phyloP scores from a whole-genome alignment of 2,329 filamentous ascomycete genomes.

The Gaeumannomyces sp. region DNA sequence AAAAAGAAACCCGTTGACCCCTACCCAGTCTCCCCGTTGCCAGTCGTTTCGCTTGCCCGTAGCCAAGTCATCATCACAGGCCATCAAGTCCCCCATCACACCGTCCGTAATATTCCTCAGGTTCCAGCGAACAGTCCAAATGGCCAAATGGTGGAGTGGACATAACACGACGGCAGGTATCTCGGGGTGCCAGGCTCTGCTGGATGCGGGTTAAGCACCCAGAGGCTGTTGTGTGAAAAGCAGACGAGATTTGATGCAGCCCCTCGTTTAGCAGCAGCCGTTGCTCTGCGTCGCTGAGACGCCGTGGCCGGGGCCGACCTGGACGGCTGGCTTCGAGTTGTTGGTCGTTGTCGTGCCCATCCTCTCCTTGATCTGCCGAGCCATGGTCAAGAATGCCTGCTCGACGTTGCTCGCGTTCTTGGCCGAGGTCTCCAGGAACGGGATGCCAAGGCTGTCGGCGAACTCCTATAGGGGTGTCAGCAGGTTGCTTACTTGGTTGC shows the following conservation, averaged over 20 bases:
- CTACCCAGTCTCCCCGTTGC: not conserved
- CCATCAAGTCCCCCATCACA: not conserved
- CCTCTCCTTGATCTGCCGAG: slow-evolving; percentile 98
- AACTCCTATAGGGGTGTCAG: slow-evolving; percentile 63
- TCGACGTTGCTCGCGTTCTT: slow-evolving; percentile 99
- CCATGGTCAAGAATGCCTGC: slow-evolving; percentile 99
- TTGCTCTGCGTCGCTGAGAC: slow-evolving; percentile 53
- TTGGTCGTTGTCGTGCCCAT: slow-evolving; percentile 94
- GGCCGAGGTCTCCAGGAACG: slow-evolving; percentile 98
- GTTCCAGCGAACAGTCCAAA: not conserved
- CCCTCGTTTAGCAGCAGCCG: slow-evolving; percentile 27
- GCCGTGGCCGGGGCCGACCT: slow-evolving; percentile 90
- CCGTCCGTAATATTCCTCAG: not conserved
- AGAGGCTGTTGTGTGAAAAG: not conserved
- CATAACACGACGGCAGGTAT: not conserved
- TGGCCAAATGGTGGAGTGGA: not conserved
- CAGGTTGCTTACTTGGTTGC: slow-evolving; percentile 4
- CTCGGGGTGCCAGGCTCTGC: not conserved
- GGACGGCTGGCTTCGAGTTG: slow-evolving; percentile 98
- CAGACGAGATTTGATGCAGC: not conserved
- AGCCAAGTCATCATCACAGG: not conserved
- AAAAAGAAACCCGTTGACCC: slow-evolving; percentile 3
- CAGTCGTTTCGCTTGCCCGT: not conserved
- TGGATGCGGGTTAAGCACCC: not conserved
- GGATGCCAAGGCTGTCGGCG: slow-evolving; percentile 95